Evolutionary conservation across 1,139 yeast species (phyloP).

Genomic region (Blastobotrys proliferans): DNA sequence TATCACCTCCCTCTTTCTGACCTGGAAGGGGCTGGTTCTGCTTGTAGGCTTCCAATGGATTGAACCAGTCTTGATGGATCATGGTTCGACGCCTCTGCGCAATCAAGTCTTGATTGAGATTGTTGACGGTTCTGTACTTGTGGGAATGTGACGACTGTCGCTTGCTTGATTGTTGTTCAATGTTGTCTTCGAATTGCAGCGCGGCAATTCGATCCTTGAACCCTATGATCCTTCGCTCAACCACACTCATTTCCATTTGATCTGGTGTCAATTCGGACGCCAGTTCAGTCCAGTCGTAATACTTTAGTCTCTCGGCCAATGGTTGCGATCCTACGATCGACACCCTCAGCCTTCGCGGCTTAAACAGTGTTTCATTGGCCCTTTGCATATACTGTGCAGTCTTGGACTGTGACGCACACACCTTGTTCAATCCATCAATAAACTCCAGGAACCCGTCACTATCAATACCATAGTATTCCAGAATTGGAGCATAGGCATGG

Average conservation of each 20-base stretch:
- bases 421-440: constrained; percentile 7
- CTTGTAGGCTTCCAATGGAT: constrained; percentile 10
- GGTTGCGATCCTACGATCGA: constrained; percentile 1
- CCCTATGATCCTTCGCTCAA: constrained; percentile 9
- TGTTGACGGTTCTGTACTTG: background rate
- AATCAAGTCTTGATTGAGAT: constrained; percentile 3
- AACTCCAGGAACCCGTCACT: constrained; percentile 4
- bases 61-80: constrained; percentile 12
- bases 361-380: constrained; percentile 7
- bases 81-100: constrained; percentile 9
- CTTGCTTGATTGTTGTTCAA: too few species aligned
- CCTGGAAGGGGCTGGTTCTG: too few species aligned
- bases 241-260: constrained; percentile 2
- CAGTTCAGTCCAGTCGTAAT: constrained; percentile 9
- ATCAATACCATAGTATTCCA: constrained; percentile 6
- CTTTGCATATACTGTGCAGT: background rate
- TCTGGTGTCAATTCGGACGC: constrained; percentile 4
- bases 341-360: constrained; percentile 11
- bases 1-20: constrained; percentile 32
- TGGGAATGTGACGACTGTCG: background rate
- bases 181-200: constrained; percentile 1
- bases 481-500: constrained; percentile 9
- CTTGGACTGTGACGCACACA: background rate
- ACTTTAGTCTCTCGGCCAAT: constrained; percentile 7
- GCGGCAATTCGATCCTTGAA: constrained; percentile 4